Percentiles rank a stretch among this genome's conserved stretches.
Conservation (phyloP, 768 basidiomycete genomes). For the Multifurca ochricompacta region DNA sequence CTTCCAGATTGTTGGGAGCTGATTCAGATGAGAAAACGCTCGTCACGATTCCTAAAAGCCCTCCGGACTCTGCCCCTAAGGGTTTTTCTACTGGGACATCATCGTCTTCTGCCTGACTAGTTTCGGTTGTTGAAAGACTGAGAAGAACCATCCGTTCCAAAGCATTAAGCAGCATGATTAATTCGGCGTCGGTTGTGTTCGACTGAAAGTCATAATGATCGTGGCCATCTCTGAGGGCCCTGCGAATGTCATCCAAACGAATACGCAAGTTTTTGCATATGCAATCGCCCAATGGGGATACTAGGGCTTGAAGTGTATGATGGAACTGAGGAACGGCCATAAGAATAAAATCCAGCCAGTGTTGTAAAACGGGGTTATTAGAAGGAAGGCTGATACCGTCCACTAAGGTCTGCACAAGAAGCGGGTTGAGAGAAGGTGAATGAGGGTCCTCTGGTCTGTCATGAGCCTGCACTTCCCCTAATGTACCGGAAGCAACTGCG, state of each 20-base stretch:
- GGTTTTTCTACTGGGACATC: conserved; percentile 42
- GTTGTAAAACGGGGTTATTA: conserved; percentile 80
- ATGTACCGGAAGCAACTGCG: background rate
- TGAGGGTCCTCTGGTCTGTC: conserved; percentile 30
- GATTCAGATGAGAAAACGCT: conserved; percentile 83
- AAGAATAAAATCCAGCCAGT: conserved; percentile 95
- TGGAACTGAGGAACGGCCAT: conserved; percentile 87
- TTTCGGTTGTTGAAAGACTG: conserved; percentile 51
- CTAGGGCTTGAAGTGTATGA: conserved; percentile 53
- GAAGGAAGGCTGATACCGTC: conserved; percentile 65
- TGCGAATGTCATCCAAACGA: conserved; percentile 44
- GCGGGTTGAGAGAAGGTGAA: conserved; percentile 53
- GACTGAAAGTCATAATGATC: conserved; percentile 38
- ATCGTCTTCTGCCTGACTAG: conserved; percentile 50
- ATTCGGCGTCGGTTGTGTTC: conserved; percentile 67
- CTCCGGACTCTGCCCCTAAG: conserved; percentile 42
- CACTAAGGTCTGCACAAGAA: conserved; percentile 68
- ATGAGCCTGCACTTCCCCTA: conserved; percentile 10
- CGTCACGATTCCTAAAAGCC: conserved; percentile 84
- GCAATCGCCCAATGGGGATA: conserved; percentile 73
- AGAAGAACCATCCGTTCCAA: conserved; percentile 77
- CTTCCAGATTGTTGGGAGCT: conserved; percentile 37
- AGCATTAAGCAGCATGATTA: conserved; percentile 76
- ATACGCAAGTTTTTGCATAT: conserved; percentile 61
- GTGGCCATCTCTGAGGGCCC: conserved; percentile 22